Evolutionary conservation across 2,329 filamentous ascomycete genomes (phyloP), one percentile per base, ranked within the genome.

Genomic region (Pseudogymnoascus sp.): DNA sequence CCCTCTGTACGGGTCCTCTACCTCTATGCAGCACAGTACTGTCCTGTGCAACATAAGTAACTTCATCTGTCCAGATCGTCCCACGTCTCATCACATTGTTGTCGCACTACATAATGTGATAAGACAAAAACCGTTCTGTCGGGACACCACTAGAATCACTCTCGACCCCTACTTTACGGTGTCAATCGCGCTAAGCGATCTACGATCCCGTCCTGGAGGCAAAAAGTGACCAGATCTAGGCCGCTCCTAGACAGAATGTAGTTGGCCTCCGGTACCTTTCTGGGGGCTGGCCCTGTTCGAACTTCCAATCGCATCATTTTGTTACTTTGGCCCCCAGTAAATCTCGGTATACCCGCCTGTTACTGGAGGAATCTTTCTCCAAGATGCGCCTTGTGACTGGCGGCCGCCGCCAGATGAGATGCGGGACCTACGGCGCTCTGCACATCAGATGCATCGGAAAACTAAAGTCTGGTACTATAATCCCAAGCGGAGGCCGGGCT

Each of bases 151-250:
- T 55, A 55, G 48, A 55, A 33, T 55, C 48, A 17, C 15, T 55
- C 29, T 17, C 21, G 48, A 33, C 48, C 48, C 48, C 29, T 55
- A 33, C 48, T 55, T 15, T 17, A 55, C 5, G 48, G n/a, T 55
- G 48, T 29, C 29, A 55, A 2, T 55, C 29, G 48, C 48, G 48
- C 48, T 33, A 55, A 33, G 29, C 48, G 29, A 55, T 55, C 48
- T 33, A 44, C 48, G 29, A 55, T 55, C 48, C 29, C 48, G n/a
- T 31, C 27, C 48, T 55, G 5, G n/a, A 55, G 48, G 3, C 9
- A 17, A 55, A 55, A 55, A 21, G n/a, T 55, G 48, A 55, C 48
- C 48, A 55, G 48, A 55, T 55, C 48, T 33, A 55, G 48, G 48
- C 48, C 48, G 29, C 5, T 21, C 48, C n/a, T 33, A 9, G 29